phyloP scores from a whole-genome alignment of 345 rosid genomes.

The Rhizophora apiculata region DNA sequence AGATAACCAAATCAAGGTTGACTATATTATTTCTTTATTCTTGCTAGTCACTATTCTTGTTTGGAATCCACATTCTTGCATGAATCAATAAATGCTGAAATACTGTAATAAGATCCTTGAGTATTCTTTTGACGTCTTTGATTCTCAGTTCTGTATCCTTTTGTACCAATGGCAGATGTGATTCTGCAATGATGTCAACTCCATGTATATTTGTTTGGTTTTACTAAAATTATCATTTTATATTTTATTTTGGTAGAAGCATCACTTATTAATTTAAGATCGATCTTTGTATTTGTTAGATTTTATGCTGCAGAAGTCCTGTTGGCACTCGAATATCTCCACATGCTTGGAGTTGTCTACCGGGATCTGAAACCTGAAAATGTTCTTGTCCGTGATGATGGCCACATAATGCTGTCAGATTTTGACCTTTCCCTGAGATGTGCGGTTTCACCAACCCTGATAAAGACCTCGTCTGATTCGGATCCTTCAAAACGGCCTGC shows the following conservation, averaged over 20 bases:
- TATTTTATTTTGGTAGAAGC: no score
- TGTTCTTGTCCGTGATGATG: conserved; percentile 96
- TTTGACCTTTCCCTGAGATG: conserved; percentile 94
- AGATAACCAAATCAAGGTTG: no score
- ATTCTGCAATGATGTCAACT: background rate
- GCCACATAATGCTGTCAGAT: conserved; percentile 98
- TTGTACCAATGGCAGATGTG: background rate
- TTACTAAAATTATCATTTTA: no score
- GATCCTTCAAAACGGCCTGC: conserved; percentile 68
- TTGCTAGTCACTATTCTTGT: no score
- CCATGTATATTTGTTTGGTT: background rate
- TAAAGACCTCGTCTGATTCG: conserved; percentile 52
- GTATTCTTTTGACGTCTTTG: background rate
- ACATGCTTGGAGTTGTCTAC: conserved; percentile 98
- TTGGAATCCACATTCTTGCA: no score
- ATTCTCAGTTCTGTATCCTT: background rate
- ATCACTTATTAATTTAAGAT: background rate
- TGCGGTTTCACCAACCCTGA: conserved; percentile 84
- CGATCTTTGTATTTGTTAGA: conserved; percentile 37
- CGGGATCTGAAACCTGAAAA: conserved; percentile 98
- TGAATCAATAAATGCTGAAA: no score
- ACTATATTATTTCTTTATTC: no score
- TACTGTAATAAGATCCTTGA: no score
- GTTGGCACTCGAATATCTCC: conserved; percentile 94
- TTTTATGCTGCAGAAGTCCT: conserved; percentile 96